These are phyloP conservation scores for Amphicarpaea edgeworthii DNA, from an alignment of 306 rosid species.

Conservation along the genomic window DNA sequence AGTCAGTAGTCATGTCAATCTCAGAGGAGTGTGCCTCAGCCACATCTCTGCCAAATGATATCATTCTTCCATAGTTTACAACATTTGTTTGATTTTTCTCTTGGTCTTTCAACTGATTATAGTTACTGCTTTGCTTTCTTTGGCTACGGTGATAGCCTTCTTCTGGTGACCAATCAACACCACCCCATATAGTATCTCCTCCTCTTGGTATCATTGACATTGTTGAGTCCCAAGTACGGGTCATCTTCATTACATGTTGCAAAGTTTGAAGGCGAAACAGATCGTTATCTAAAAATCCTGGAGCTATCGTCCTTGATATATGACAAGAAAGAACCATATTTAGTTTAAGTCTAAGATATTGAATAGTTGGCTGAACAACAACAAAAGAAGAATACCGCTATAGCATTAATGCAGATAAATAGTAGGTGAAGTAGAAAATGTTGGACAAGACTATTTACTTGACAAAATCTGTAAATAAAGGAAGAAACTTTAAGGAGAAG, in stretches of 20 bases:
- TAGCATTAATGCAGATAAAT: conserved; percentile 27
- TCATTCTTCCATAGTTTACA: conserved; percentile 71
- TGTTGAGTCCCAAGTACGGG: conserved; percentile 91
- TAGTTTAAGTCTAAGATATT: conserved; percentile 20
- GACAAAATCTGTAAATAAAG: conserved; percentile 18
- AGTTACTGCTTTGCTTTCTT: conserved; percentile 54
- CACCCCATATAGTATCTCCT: conserved; percentile 90
- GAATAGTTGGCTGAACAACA: conserved; percentile 21
- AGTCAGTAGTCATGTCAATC: conserved; percentile 64
- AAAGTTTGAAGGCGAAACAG: conserved; percentile 81
- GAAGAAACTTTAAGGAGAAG: conserved; percentile 6
- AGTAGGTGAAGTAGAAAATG: conserved; percentile 12
- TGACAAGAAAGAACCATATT: conserved; percentile 39
- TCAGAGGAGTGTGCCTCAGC: conserved; percentile 72
- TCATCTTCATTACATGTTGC: conserved; percentile 86
- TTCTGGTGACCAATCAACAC: conserved; percentile 89
- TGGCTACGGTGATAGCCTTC: conserved; percentile 57
- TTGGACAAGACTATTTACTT: conserved; percentile 15
- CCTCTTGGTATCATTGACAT: conserved; percentile 95
- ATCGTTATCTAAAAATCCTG: conserved; percentile 80
- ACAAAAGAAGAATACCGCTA: not conserved
- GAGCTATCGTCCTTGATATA: conserved; percentile 75
- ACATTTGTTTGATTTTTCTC: conserved; percentile 48
- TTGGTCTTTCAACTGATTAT: conserved; percentile 43
- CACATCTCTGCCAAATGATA: conserved; percentile 78